Evolutionary conservation across 2,329 filamentous ascomycete genomes (phyloP).

Genomic region (Periconia digitata): DNA sequence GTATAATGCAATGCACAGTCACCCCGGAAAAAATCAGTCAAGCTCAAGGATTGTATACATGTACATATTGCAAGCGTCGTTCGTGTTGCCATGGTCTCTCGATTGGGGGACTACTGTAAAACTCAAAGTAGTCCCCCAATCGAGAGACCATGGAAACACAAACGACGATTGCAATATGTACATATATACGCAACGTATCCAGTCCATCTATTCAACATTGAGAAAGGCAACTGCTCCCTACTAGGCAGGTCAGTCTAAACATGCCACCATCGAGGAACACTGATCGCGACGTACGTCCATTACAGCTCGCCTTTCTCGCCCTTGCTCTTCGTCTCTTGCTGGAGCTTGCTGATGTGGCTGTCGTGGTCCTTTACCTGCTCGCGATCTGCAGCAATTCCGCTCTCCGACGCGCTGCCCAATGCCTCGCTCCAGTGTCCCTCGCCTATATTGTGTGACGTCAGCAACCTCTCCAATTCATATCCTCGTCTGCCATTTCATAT

Average conservation of each 20-base stretch:
- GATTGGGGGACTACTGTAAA: too few species aligned
- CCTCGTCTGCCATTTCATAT: not conserved
- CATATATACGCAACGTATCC: not conserved
- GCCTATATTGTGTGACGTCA: slow-evolving; percentile 14
- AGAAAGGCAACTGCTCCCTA: too few species aligned
- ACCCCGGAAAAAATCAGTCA: too few species aligned
- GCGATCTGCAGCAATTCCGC: slow-evolving; percentile 46
- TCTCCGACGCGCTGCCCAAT: slow-evolving; percentile 45
- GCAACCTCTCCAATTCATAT: not conserved
- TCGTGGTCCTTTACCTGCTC: slow-evolving; percentile 47
- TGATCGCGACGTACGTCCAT: too few species aligned
- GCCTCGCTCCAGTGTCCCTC: slow-evolving; percentile 48
- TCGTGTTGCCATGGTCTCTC: too few species aligned
- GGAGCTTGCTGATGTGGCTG: slow-evolving; percentile 47
- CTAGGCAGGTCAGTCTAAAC: too few species aligned
- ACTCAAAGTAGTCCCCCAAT: not conserved
- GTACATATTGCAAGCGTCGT: too few species aligned
- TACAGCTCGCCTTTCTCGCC: slow-evolving; percentile 40
- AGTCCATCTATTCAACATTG: too few species aligned
- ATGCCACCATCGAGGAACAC: too few species aligned
- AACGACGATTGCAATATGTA: not conserved
- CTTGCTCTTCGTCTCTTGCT: slow-evolving; percentile 47
- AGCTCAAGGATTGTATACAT: too few species aligned
- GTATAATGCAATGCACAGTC: too few species aligned
- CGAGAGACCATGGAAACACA: not conserved